Percentiles rank a stretch among this genome's conserved stretches.
Evolutionary conservation across 73 alveolate species (phyloP).

Genomic region (Paramecium tetraurelia): DNA sequence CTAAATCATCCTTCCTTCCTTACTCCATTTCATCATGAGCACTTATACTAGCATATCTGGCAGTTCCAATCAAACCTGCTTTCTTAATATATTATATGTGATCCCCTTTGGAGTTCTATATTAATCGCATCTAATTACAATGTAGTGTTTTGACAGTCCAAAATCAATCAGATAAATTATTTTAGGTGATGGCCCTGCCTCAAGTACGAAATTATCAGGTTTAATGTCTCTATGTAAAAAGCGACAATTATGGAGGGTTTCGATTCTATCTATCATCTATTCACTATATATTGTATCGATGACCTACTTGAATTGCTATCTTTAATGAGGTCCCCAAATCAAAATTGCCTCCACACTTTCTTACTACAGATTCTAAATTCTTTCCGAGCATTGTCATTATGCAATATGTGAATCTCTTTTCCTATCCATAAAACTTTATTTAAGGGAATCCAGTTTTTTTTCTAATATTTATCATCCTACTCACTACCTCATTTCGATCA

Average conservation of each 20-base stretch:
- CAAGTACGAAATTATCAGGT: slow-evolving; percentile 70
- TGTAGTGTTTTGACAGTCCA: slow-evolving; percentile 66
- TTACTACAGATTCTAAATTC: slow-evolving; percentile 12
- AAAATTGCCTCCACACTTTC: slow-evolving; percentile 50
- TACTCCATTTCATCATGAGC: slow-evolving; percentile 77
- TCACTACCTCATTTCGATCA: slow-evolving; percentile 17
- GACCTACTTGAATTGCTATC: slow-evolving; percentile 58
- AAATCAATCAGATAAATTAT: slow-evolving; percentile 60
- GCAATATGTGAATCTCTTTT: slow-evolving; percentile 13
- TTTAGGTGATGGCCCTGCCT: slow-evolving; percentile 40
- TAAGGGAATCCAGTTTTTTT: slow-evolving; percentile 50
- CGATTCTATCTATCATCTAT: slow-evolving; percentile 54
- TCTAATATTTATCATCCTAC: background rate
- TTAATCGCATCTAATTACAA: slow-evolving; percentile 35
- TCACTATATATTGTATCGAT: slow-evolving; percentile 42
- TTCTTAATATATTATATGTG: slow-evolving; percentile 74
- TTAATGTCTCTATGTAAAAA: slow-evolving; percentile 66
- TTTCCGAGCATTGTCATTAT: slow-evolving; percentile 46
- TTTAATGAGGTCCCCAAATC: slow-evolving; percentile 28
- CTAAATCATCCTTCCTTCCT: slow-evolving; percentile 83
- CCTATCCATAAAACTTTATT: slow-evolving; percentile 16
- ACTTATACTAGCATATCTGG: slow-evolving; percentile 76
- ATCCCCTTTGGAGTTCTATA: slow-evolving; percentile 62
- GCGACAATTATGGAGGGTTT: slow-evolving; percentile 24
- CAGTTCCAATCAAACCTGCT: slow-evolving; percentile 80